These are phyloP conservation scores for Henckelia pumila DNA, from an alignment of 257 asterid species.

Conservation along the genomic window DNA sequence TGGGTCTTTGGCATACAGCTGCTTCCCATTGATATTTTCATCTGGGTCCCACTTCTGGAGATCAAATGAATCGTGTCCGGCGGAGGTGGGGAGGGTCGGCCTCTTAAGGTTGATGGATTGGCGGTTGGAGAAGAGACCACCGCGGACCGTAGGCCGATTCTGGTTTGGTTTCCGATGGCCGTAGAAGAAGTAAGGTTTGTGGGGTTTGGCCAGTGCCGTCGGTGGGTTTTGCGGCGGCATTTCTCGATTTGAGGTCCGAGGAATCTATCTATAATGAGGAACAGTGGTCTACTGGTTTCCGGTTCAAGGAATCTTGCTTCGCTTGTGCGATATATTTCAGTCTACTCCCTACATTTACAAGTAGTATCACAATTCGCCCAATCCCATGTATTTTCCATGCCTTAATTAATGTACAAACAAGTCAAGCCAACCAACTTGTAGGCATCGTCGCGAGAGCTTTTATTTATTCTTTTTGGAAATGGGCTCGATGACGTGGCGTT, in stretches of 20 bases:
- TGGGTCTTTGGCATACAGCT: constrained; percentile 41
- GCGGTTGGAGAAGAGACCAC: constrained; percentile 87
- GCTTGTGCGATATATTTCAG: too few relatives aligned
- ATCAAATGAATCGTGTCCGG: constrained; percentile 45
- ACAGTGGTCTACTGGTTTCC: too few relatives aligned
- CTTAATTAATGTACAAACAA: too few relatives aligned
- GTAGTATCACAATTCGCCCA: too few relatives aligned
- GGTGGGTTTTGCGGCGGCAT: constrained; percentile 59
- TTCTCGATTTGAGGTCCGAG: not conserved
- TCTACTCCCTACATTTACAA: too few relatives aligned
- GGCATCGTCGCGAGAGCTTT: too few relatives aligned
- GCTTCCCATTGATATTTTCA: constrained; percentile 15
- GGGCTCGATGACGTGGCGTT: too few relatives aligned
- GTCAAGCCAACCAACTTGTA: too few relatives aligned
- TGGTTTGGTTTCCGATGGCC: constrained; percentile 94
- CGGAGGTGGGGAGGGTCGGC: constrained; percentile 31
- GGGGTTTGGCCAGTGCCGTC: constrained; percentile 35
- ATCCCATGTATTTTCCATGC: too few relatives aligned
- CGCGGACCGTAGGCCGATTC: constrained; percentile 85
- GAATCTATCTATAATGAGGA: not conserved
- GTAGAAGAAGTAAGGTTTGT: constrained; percentile 74
- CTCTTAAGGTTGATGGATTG: constrained; percentile 39
- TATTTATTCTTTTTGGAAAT: too few relatives aligned
- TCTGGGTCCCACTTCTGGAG: constrained; percentile 90
- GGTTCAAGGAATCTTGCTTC: too few relatives aligned